Evolutionary conservation across 345 rosid genomes (phyloP), one percentile per base, ranked within the genome.

Genomic region (Rhodamnia rubescens): DNA sequence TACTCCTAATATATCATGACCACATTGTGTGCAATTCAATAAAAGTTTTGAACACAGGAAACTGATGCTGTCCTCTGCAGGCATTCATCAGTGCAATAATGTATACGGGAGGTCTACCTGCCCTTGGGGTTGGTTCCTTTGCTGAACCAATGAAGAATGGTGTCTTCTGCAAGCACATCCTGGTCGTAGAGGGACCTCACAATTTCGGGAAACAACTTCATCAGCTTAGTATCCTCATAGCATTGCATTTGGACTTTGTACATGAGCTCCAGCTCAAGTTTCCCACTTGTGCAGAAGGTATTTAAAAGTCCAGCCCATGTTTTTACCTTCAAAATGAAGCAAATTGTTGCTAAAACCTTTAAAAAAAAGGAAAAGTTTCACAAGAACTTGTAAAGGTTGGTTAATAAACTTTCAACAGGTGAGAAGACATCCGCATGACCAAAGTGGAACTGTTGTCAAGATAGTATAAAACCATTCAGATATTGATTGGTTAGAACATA

Each of bases 201-300:
- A 53, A 95, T 94, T 86, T 97, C 99, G 1, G 98, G 98, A 84
- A 97, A 97, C 61, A 97, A 91, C 89, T 98, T 98, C 99, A 96
- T 95, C 87, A 98, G 94, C 91, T 98, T 98, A 14, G 98, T 93
- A 89, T 97, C 99, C 92, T 96, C 99, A 36, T 98, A 96, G 89
- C 98, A 98, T 87, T 98, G 99, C 95, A 96, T 92, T 90, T 98
- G 99, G 80, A 96, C 96, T 88, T 98, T 98, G 91, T 98, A 98
- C 87, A 96, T 87, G 51, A 98, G 96, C 89, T 98, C 99, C 90
- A 98, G 92, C 95, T 98, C 96, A 81, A 98, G 95, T 88, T 93
- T 98, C 55, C 95, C 97, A 85, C 87, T 96, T 86, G 94, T 94
- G 87, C 99, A 98, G 92, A 96, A 93, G 11, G 94, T 87, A 89